These are phyloP conservation scores for Mycena sp. DNA, from an alignment of 1,284 basidiomycete species.

Conservation along the genomic window DNA sequence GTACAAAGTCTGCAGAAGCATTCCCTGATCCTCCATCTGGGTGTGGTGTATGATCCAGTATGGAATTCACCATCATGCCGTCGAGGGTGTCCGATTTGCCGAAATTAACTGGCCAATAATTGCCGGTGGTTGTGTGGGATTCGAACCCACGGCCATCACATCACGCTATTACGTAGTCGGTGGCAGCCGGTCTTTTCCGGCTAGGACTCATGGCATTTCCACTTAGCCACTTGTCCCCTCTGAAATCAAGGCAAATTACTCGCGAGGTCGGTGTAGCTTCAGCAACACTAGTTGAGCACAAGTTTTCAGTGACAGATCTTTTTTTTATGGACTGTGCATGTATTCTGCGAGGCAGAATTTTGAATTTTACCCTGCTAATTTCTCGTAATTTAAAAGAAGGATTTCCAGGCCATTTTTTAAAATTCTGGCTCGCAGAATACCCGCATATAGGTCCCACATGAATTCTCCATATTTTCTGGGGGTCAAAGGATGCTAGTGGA, in stretches of 20 bases:
- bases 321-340: background rate
- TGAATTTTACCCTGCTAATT: background rate
- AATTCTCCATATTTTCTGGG: background rate
- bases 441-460: background rate
- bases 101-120: no score
- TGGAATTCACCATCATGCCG: no score
- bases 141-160: no score
- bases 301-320: background rate
- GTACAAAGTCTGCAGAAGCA: no score
- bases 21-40: no score
- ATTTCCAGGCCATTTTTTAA: background rate
- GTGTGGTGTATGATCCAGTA: no score
- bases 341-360: background rate
- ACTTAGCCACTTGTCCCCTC: no score
- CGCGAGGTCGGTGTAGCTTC: background rate
- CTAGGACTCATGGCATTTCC: no score
- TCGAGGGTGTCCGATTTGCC: no score
- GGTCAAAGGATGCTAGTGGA: background rate
- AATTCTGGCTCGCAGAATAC: background rate
- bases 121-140: no score
- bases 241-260: background rate
- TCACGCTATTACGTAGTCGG: no score
- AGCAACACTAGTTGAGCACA: background rate
- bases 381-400: background rate
- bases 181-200: no score